phyloP scores from a whole-genome alignment of 1,284 basidiomycete genomes.

The Pascua sp. region DNA sequence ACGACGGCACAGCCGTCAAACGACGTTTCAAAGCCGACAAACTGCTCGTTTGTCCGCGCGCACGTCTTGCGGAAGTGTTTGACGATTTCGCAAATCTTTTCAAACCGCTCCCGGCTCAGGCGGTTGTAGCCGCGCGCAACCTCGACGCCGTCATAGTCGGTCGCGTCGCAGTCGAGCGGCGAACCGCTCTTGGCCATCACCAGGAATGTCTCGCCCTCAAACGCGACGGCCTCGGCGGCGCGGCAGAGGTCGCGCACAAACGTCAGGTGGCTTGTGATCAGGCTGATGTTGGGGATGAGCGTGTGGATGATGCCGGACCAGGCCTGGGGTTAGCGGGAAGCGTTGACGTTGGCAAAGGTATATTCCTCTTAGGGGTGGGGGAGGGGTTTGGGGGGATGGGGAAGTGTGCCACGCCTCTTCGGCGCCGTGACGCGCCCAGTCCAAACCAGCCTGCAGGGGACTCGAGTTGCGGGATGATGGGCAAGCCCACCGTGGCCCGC shows the following conservation, averaged over 20 bases:
- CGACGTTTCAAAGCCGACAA: slow-evolving; percentile 72
- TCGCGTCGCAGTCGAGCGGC: slow-evolving; percentile 41
- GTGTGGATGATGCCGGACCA: slow-evolving; percentile 98
- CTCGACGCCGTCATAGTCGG: slow-evolving; percentile 38
- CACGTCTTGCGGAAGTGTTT: slow-evolving; percentile 93
- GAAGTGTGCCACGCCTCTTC: no score
- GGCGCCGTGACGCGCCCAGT: no score
- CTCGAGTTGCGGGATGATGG: no score
- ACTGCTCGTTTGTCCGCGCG: slow-evolving; percentile 66
- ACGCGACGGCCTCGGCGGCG: slow-evolving; percentile 90
- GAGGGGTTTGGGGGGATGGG: no score
- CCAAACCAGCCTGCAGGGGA: no score
- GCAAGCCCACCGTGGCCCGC: no score
- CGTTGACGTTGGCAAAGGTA: neutral
- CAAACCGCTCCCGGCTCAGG: slow-evolving; percentile 79
- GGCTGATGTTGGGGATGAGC: slow-evolving; percentile 88
- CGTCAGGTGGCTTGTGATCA: slow-evolving; percentile 78
- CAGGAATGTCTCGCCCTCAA: slow-evolving; percentile 95
- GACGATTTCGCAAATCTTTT: slow-evolving; percentile 91
- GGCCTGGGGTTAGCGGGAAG: slow-evolving; percentile 57
- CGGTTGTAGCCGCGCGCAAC: slow-evolving; percentile 51
- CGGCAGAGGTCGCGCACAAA: slow-evolving; percentile 79
- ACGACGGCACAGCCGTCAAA: slow-evolving; percentile 74
- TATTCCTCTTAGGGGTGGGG: no score
- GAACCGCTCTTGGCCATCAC: slow-evolving; percentile 68